phyloP scores from a whole-genome alignment of 2,329 filamentous ascomycete species.

The Teratosphaeria gauchensis region DNA sequence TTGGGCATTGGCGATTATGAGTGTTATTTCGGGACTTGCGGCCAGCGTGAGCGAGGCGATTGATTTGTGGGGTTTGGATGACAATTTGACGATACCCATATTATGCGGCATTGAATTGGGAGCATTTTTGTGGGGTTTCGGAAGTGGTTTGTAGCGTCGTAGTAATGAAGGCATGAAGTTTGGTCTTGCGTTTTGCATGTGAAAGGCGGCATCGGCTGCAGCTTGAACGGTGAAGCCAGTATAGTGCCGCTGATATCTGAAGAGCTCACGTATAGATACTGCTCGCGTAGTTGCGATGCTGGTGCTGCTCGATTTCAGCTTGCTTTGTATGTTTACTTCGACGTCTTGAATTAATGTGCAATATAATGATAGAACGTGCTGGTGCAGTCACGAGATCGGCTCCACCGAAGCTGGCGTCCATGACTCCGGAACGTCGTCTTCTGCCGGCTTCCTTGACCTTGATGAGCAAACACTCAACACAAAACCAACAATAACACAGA shows the following conservation, averaged over 20 bases:
- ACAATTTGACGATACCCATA: constrained; percentile 93
- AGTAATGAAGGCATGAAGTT: not conserved
- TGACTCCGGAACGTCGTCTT: not conserved
- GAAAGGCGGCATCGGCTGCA: too few species aligned
- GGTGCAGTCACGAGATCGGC: not conserved
- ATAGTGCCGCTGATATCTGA: too few species aligned
- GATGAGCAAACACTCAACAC: not conserved
- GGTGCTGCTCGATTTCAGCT: too few species aligned
- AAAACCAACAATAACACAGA: not conserved
- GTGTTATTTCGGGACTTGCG: constrained; percentile 77
- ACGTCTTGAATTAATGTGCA: too few species aligned
- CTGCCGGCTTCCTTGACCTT: not conserved
- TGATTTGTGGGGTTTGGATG: constrained; percentile 89
- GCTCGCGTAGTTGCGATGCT: too few species aligned
- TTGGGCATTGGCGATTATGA: constrained; percentile 68
- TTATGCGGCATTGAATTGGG: constrained; percentile 82
- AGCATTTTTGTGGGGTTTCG: constrained; percentile 64
- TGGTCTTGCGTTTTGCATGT: too few species aligned
- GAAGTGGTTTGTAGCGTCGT: not conserved
- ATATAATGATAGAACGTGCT: not conserved
- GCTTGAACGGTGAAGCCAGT: too few species aligned
- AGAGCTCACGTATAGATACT: too few species aligned
- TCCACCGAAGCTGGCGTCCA: not conserved
- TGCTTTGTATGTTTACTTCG: too few species aligned
- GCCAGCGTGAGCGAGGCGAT: constrained; percentile 84